Evolutionary conservation across 495 filamentous ascomycete genomes (phyloP).

Genomic region (Penicillium parvum): DNA sequence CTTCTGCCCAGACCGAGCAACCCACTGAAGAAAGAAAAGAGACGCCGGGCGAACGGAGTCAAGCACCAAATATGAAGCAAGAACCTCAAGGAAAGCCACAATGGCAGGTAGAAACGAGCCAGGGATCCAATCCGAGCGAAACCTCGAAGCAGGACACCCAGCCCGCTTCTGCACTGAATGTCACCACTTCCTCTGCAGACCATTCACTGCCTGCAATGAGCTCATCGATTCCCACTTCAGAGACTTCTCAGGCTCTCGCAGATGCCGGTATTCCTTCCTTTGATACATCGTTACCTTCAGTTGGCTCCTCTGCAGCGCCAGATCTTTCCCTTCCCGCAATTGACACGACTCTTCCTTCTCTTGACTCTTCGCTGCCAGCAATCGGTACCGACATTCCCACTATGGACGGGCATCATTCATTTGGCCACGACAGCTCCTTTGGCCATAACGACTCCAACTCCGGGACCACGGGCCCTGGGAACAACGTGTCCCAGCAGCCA

Average conservation of each 20-base stretch:
- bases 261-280: constrained; percentile 33
- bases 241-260: constrained; percentile 15
- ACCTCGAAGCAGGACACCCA: background rate
- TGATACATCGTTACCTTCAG: constrained; percentile 24
- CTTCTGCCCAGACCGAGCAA: constrained; percentile 3
- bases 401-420: constrained; percentile 24
- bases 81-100: constrained; percentile 4
- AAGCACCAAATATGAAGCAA: background rate
- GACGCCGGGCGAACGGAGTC: constrained; percentile 1
- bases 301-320: constrained; percentile 20
- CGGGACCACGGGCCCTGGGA: constrained; percentile 24
- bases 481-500: constrained; percentile 30
- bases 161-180: constrained; percentile 7
- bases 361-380: constrained; percentile 35
- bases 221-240: constrained; percentile 13
- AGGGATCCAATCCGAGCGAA: constrained; percentile 1
- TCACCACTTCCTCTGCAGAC: constrained; percentile 13
- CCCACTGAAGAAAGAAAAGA: constrained; percentile 7
- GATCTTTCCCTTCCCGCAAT: constrained; percentile 39
- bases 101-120: constrained; percentile 4
- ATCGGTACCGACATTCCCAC: constrained; percentile 32
- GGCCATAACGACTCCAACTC: constrained; percentile 16
- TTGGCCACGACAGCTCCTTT: constrained; percentile 15
- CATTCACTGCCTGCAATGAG: constrained; percentile 18
- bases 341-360: constrained; percentile 32